Base-by-base conservation (phyloP, 2,329 filamentous ascomycete species). In the Trichophyton rubrum region DNA sequence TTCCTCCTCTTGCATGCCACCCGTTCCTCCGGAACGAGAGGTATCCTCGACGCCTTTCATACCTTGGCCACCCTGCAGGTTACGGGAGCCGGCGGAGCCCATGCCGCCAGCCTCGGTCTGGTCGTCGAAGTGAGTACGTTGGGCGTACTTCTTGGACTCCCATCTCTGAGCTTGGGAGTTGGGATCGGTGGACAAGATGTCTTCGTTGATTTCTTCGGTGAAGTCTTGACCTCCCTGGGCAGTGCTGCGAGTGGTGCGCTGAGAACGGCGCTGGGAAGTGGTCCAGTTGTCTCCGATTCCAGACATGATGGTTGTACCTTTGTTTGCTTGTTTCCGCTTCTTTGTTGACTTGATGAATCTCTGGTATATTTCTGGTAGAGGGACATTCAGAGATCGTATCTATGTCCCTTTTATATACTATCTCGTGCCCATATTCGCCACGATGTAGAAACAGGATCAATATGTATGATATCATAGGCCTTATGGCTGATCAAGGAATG, bases 261-360 rank as follows among this genome's bases (percentile, higher is more conserved):
- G 61, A n/a, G 56, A 60, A 6, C 58, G 58, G 24, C 63, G 62
- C 20, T 53, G 47, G 55, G 49, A 24, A 8, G 60, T 20, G 27
- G 40, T 55, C 61, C 59, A 63, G 40, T 47, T 59, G 53, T 63
- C 56, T 33, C 56, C 51, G 38, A 55, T 57, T 43, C 63, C 62
- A 24, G 63, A 60, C 63, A 64, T 64, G 51, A 20, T 55, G 24
- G n/a, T 20, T 38, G n/a, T 60, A 47, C 13, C 13, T 17, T 2
- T 60, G 13, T 27, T 27, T 51, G 20, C 13, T 24, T 51, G 20
- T 51, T 51, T 27, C 24, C n/a, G 45, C 3, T 27, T 13, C 9
- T 13, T 6, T 7, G 3, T 24, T 15, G 22, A 15, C 5, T 27
- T 13, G 20, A 22, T 51, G 7, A 1, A 11, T 51, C 15, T 30